phyloP scores from a whole-genome alignment of 768 basidiomycete species.

The Asterophora parasitica region DNA sequence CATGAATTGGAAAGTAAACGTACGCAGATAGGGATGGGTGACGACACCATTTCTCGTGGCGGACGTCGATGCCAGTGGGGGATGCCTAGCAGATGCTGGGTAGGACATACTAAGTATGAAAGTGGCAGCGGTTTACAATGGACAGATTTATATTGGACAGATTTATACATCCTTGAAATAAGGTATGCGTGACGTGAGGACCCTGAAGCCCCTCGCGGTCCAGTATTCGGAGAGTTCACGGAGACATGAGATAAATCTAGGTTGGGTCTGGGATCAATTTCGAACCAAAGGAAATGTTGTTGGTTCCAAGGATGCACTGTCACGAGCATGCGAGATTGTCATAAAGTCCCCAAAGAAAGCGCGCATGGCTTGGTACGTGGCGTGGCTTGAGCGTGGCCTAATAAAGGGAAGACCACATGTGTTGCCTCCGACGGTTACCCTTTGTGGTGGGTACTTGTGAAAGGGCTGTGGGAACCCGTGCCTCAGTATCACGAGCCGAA shows the following conservation, averaged over 20 bases:
- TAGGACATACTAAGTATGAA: constrained; percentile 18
- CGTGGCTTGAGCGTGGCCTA: constrained; percentile 1
- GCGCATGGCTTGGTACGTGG: neutral
- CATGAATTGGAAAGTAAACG: constrained; percentile 11
- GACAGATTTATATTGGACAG: too few species aligned
- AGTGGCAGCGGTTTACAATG: constrained; percentile 6
- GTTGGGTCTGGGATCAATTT: constrained; percentile 12
- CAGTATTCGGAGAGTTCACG: constrained; percentile 35
- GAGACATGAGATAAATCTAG: constrained; percentile 23
- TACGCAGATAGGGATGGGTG: constrained; percentile 48
- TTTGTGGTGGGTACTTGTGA: neutral
- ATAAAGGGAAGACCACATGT: constrained; percentile 6
- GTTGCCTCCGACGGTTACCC: too few species aligned
- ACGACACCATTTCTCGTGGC: constrained; percentile 27
- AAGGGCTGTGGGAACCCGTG: constrained; percentile 3
- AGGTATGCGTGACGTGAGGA: constrained; percentile 23
- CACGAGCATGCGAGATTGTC: constrained; percentile 3
- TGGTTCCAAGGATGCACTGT: constrained; percentile 2
- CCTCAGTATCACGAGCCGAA: constrained; percentile 8
- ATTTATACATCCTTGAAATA: constrained; percentile 23
- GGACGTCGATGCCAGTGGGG: constrained; percentile 17
- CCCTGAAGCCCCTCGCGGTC: constrained; percentile 23
- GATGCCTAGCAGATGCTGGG: constrained; percentile 13
- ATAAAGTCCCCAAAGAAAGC: constrained; percentile 7
- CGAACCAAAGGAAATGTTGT: constrained; percentile 11